These are phyloP conservation scores for Lactifluus echinatus DNA, from an alignment of 768 basidiomycete species.

Conservation along the genomic window DNA sequence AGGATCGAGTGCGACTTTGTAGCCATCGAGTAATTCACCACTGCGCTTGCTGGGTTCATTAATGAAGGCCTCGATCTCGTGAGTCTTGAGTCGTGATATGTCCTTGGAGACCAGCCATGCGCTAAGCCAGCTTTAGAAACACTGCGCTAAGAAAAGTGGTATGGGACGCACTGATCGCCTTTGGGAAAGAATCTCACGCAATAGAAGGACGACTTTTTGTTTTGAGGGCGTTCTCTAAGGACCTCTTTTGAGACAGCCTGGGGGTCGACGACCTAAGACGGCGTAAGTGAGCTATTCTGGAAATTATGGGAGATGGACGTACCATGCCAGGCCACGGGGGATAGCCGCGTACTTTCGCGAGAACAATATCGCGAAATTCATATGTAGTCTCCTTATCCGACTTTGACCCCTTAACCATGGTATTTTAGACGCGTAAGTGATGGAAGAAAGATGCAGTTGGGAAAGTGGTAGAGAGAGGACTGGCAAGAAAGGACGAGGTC, in stretches of 20 bases:
- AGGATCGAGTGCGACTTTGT: slow-evolving; percentile 68
- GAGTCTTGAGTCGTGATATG: slow-evolving; percentile 63
- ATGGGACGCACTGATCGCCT: slow-evolving; percentile 77
- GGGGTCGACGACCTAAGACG: slow-evolving; percentile 68
- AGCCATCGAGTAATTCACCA: slow-evolving; percentile 67
- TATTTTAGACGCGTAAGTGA: slow-evolving; percentile 16
- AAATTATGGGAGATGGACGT: slow-evolving; percentile 32
- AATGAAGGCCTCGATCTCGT: slow-evolving; percentile 82
- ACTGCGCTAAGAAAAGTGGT: slow-evolving; percentile 8
- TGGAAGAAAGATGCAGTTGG: neutral
- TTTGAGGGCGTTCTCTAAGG: slow-evolving; percentile 56
- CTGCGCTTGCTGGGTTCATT: slow-evolving; percentile 67
- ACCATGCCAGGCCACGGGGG: slow-evolving; percentile 96
- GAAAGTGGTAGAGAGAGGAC: neutral
- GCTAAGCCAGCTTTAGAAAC: slow-evolving; percentile 34
- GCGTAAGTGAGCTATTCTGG: slow-evolving; percentile 1
- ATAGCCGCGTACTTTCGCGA: slow-evolving; percentile 89
- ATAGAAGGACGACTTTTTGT: slow-evolving; percentile 65
- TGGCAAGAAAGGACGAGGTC: neutral
- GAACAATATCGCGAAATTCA: slow-evolving; percentile 72
- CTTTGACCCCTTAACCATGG: slow-evolving; percentile 32
- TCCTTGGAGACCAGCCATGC: slow-evolving; percentile 81
- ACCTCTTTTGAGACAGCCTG: slow-evolving; percentile 54
- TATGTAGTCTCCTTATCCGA: slow-evolving; percentile 40
- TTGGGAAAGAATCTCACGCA: slow-evolving; percentile 85